Evolutionary conservation across 1,139 yeast species (phyloP).

Genomic region (Protomyces inundatus): DNA sequence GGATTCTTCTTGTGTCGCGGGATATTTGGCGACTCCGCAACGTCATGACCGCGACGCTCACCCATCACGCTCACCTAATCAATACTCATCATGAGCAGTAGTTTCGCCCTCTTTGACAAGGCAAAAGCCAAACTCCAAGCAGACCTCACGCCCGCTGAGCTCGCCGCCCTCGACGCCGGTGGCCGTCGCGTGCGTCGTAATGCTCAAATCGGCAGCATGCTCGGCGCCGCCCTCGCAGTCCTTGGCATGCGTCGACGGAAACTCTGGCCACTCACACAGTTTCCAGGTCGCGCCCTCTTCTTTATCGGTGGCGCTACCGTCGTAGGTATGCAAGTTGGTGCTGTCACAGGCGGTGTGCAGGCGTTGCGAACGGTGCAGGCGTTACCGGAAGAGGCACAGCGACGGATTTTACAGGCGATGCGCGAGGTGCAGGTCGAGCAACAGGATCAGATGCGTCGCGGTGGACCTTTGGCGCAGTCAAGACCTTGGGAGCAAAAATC

Average conservation of each 20-base stretch:
- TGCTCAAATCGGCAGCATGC: constrained; percentile 6
- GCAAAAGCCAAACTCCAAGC: not conserved
- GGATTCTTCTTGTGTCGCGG: no score
- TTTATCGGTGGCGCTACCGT: constrained; percentile 20
- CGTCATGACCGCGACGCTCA: no score
- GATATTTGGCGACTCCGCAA: no score
- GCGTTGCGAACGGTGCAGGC: constrained; percentile 13
- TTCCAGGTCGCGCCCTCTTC: constrained; percentile 13
- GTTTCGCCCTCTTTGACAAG: not conserved
- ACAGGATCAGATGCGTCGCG: constrained; percentile 14
- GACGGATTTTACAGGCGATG: constrained; percentile 10
- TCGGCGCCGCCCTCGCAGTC: constrained; percentile 11
- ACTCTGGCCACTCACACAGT: constrained; percentile 17
- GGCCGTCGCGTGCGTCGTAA: not conserved
- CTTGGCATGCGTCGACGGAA: constrained; percentile 16
- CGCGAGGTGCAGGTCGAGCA: constrained; percentile 21
- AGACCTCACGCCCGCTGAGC: not conserved
- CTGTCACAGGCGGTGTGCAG: constrained; percentile 1
- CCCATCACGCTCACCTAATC: no score
- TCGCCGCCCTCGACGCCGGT: not conserved
- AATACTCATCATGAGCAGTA: not conserved
- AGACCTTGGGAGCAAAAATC: constrained; percentile 10
- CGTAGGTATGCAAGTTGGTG: constrained; percentile 21
- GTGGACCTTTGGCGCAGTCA: constrained; percentile 1
- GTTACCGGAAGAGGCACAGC: constrained; percentile 10